phyloP scores from a whole-genome alignment of 805 yeast species.

The Monosporozyma servazzii region DNA sequence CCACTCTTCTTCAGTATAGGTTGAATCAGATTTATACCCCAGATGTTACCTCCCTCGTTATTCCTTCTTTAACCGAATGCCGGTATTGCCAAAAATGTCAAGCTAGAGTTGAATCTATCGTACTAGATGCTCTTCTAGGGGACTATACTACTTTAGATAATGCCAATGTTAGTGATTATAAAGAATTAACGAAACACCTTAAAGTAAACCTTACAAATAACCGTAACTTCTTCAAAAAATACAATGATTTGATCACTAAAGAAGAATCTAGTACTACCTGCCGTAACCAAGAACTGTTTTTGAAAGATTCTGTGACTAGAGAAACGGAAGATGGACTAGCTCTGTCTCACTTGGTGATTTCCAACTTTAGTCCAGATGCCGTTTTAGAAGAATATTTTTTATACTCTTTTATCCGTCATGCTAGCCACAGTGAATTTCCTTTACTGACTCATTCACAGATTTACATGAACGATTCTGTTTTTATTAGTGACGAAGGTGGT shows the following conservation, averaged over 20 bases:
- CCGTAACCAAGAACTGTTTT: conserved; percentile 49
- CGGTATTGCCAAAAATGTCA: conserved; percentile 56
- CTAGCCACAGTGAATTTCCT: conserved; percentile 4
- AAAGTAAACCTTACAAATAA: conserved; percentile 31
- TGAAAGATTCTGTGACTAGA: conserved; percentile 46
- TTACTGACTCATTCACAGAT: conserved; percentile 39
- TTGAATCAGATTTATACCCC: conserved; percentile 11
- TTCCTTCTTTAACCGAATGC: conserved; percentile 47
- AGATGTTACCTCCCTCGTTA: conserved; percentile 19
- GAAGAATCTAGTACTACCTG: conserved; percentile 56
- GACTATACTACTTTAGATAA: conserved; percentile 43
- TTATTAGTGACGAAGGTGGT: conserved; percentile 73
- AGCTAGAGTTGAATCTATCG: conserved; percentile 52
- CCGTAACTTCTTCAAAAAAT: conserved; percentile 50
- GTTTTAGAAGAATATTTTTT: conserved; percentile 25
- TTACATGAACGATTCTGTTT: conserved; percentile 48
- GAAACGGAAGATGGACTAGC: conserved; percentile 55
- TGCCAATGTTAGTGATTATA: conserved; percentile 42
- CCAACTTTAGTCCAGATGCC: conserved; percentile 15
- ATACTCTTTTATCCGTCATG: conserved; percentile 42
- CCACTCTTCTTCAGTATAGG: conserved; percentile 45
- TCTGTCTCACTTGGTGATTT: conserved; percentile 42
- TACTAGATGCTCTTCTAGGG: conserved; percentile 40
- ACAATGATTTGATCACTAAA: conserved; percentile 64
- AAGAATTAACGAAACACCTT: conserved; percentile 43